These are phyloP conservation scores for Wickerhamomyces hampshirensis DNA, from an alignment of 805 yeast genomes.

Conservation along the genomic window DNA sequence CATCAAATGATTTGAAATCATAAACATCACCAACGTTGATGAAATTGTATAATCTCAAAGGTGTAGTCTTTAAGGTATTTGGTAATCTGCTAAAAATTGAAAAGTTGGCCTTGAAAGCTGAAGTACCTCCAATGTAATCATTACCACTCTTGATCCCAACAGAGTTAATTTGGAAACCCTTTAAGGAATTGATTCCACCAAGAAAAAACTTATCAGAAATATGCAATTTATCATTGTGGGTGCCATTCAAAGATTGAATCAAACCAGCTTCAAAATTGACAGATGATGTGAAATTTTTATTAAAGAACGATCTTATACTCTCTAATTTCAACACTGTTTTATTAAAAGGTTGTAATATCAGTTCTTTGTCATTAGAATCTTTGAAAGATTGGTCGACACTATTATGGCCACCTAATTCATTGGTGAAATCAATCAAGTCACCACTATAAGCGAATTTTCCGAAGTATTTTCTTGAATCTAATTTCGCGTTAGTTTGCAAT, in stretches of 20 bases:
- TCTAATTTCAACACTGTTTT: slow-evolving; percentile 19
- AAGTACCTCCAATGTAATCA: slow-evolving; percentile 55
- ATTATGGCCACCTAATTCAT: slow-evolving; percentile 36
- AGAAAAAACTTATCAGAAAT: slow-evolving; percentile 67
- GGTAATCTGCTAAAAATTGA: slow-evolving; percentile 54
- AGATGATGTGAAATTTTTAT: slow-evolving; percentile 43
- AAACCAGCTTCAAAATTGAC: slow-evolving; percentile 46
- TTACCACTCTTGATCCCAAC: slow-evolving; percentile 45
- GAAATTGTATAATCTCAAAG: slow-evolving; percentile 59
- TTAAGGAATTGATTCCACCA: slow-evolving; percentile 60
- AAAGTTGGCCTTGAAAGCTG: slow-evolving; percentile 43
- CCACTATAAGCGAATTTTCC: slow-evolving; percentile 46
- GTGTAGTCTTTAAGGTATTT: slow-evolving; percentile 34
- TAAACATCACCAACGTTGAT: slow-evolving; percentile 52
- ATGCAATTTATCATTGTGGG: slow-evolving; percentile 39
- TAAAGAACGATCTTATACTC: slow-evolving; percentile 35
- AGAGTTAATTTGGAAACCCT: slow-evolving; percentile 59
- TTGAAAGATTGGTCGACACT: slow-evolving; percentile 19
- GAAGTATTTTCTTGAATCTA: slow-evolving; percentile 40
- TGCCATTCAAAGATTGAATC: slow-evolving; percentile 28
- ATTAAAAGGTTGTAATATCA: slow-evolving; percentile 26
- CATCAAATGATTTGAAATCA: slow-evolving; percentile 14
- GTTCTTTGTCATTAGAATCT: slow-evolving; percentile 19
- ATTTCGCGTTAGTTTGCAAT: slow-evolving; percentile 33
- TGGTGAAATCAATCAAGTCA: slow-evolving; percentile 30